Conservation (phyloP, 805 yeast genomes). For the Tetrapisispora nanseiensis region DNA sequence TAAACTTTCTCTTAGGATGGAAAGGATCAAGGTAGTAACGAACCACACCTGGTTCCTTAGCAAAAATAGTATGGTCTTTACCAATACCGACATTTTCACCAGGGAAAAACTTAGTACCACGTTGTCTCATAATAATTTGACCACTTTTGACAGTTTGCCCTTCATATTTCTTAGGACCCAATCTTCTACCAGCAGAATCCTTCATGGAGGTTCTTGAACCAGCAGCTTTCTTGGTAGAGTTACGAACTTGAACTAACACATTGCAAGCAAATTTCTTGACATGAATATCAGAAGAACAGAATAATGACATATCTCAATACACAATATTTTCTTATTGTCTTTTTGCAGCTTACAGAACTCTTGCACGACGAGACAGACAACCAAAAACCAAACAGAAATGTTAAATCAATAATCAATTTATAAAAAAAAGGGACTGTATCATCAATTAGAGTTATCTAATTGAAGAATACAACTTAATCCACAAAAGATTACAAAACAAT, state of each 20-base stretch:
- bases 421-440: no score
- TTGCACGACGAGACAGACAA: no score
- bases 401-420: no score
- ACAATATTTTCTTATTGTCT: no score
- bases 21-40: slow-evolving; percentile 90
- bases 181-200: slow-evolving; percentile 89
- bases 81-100: slow-evolving; percentile 90
- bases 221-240: slow-evolving; percentile 87
- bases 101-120: slow-evolving; percentile 91
- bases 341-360: no score
- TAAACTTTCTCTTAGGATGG: slow-evolving; percentile 84
- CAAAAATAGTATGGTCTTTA: slow-evolving; percentile 85
- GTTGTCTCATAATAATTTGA: slow-evolving; percentile 81
- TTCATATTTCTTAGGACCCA: slow-evolving; percentile 85
- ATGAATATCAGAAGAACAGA: neutral
- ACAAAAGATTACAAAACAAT: neutral
- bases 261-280: neutral
- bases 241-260: slow-evolving; percentile 46
- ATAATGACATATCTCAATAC: neutral
- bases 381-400: no score
- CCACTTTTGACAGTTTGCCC: slow-evolving; percentile 67
- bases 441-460: no score
- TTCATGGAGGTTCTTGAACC: slow-evolving; percentile 91
- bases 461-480: no score
- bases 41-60: slow-evolving; percentile 87